These are phyloP conservation scores for Macrocybe gigantea DNA, from an alignment of 768 basidiomycete genomes.

Conservation along the genomic window DNA sequence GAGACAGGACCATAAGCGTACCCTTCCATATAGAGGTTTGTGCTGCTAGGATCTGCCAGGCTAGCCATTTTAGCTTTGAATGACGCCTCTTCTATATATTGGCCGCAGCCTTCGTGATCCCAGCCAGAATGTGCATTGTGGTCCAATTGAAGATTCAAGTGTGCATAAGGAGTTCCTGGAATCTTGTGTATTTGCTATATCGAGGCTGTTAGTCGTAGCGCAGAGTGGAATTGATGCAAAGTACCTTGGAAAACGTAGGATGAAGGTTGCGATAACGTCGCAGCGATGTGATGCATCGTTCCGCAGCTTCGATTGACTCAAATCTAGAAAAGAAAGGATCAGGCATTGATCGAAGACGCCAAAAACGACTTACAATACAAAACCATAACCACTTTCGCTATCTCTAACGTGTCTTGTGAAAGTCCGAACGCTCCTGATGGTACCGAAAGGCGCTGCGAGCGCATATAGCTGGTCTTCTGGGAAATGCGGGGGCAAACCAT, in stretches of 20 bases:
- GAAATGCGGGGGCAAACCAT: conserved; percentile 79
- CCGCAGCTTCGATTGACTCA: conserved; percentile 58
- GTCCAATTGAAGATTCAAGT: conserved; percentile 1
- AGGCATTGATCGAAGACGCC: not conserved
- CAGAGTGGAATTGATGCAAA: conserved; percentile 6
- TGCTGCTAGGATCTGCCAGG: conserved; percentile 57
- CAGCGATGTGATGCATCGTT: conserved; percentile 67
- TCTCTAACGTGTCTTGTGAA: conserved; percentile 82
- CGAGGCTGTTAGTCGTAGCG: not conserved
- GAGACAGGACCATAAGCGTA: conserved; percentile 16
- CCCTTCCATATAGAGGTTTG: conserved; percentile 82
- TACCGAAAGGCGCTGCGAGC: conserved; percentile 67
- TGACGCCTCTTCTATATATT: conserved; percentile 25
- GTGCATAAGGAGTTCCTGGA: conserved; percentile 49
- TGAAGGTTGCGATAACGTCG: conserved; percentile 73
- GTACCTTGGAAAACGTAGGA: conserved; percentile 83
- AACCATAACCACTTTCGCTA: conserved; percentile 68
- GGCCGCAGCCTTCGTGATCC: conserved; percentile 14
- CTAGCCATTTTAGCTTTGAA: conserved; percentile 83
- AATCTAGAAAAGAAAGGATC: conserved; percentile 39
- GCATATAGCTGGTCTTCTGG: conserved; percentile 75
- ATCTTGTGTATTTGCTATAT: conserved; percentile 69
- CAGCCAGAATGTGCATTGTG: conserved; percentile 11
- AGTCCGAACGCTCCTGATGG: conserved; percentile 71
- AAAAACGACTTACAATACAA: conserved; percentile 55